Evolutionary conservation across 169 alveolate species (phyloP).

Genomic region (Plasmodium yoelii): DNA sequence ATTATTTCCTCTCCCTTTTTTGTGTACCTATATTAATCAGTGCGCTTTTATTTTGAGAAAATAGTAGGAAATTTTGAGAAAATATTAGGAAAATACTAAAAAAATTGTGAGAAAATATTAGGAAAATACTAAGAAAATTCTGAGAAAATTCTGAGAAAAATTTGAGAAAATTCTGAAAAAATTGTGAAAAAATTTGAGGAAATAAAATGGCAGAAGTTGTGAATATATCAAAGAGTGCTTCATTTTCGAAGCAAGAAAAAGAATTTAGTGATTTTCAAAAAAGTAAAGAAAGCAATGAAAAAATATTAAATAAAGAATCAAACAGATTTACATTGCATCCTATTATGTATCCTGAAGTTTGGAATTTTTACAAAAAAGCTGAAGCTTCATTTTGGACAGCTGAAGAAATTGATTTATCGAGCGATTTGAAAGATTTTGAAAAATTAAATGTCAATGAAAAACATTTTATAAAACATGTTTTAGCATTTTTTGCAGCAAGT

Average conservation of each 20-base stretch:
- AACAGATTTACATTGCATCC: slow-evolving; percentile 85
- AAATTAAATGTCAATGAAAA: slow-evolving; percentile 90
- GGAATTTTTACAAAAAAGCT: slow-evolving; percentile 98
- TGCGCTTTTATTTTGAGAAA: no score
- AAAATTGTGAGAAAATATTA: no score
- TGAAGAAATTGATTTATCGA: slow-evolving; percentile 97
- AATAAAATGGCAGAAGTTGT: slow-evolving; percentile 66
- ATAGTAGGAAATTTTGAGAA: no score
- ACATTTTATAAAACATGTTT: slow-evolving; percentile 96
- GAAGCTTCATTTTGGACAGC: slow-evolving; percentile 99
- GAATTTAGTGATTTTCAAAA: slow-evolving; percentile 75
- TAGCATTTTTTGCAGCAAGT: slow-evolving; percentile 98
- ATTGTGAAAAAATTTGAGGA: no score
- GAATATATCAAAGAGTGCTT: slow-evolving; percentile 32
- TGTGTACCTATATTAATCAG: no score
- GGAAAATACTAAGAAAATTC: no score
- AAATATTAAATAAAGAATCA: slow-evolving; percentile 57
- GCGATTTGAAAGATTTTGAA: slow-evolving; percentile 97
- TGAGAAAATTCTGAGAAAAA: no score
- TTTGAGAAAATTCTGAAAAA: no score
- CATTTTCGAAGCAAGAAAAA: slow-evolving; percentile 55
- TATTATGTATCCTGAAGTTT: slow-evolving; percentile 92
- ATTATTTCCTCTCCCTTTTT: no score
- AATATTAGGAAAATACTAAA: no score
- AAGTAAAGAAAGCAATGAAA: slow-evolving; percentile 53